Conservation (phyloP, 805 yeast genomes). For the Pichia nanzhaoensis region DNA sequence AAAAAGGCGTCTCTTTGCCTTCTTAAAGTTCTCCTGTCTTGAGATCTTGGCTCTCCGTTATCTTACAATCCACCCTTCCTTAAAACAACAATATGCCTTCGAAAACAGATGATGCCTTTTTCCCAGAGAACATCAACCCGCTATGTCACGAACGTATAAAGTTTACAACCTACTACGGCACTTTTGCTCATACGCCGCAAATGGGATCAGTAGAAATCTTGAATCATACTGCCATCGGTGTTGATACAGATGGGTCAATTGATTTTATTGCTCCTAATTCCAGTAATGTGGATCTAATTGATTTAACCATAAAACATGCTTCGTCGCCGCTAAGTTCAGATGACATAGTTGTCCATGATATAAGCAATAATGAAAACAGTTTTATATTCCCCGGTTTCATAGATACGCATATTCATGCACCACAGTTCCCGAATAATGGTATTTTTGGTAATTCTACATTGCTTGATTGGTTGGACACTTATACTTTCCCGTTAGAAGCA, state of each 20-base stretch:
- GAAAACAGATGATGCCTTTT: slow-evolving; percentile 14
- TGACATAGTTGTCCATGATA: slow-evolving; percentile 29
- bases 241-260: slow-evolving; percentile 50
- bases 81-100: slow-evolving; percentile 8
- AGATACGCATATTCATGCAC: slow-evolving; percentile 81
- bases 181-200: slow-evolving; percentile 65
- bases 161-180: slow-evolving; percentile 53
- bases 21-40: too few relatives aligned
- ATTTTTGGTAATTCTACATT: slow-evolving; percentile 81
- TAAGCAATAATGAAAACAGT: slow-evolving; percentile 31
- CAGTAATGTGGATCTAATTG: background rate
- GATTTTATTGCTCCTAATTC: slow-evolving; percentile 26
- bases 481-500: slow-evolving; percentile 86
- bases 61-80: too few relatives aligned
- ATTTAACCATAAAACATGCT: slow-evolving; percentile 8
- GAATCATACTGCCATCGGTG: slow-evolving; percentile 55
- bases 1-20: too few relatives aligned
- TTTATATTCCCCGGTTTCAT: slow-evolving; percentile 81
- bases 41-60: background rate
- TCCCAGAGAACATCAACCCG: slow-evolving; percentile 15
- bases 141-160: slow-evolving; percentile 13
- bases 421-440: slow-evolving; percentile 77
- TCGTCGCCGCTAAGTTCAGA: slow-evolving; percentile 14
- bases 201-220: slow-evolving; percentile 52
- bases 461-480: slow-evolving; percentile 80